Conservation (phyloP, 1,139 yeast genomes). For the Hansenula lynferdii region DNA sequence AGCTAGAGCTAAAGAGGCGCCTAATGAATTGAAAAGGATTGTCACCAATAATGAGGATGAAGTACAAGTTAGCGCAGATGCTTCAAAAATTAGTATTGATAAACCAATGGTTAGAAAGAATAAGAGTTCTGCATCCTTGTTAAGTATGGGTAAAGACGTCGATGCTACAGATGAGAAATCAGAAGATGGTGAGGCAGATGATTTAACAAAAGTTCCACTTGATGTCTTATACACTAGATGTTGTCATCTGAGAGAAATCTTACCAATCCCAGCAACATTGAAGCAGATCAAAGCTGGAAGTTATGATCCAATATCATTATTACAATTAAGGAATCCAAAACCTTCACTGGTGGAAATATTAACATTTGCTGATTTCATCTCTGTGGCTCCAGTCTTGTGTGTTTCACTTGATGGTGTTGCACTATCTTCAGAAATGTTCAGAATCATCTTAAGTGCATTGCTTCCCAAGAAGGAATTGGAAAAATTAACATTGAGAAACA, state of each 20-base stretch:
- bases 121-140: constrained; percentile 22
- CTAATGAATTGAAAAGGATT: constrained; percentile 23
- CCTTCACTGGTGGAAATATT: constrained; percentile 73
- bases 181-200: constrained; percentile 15
- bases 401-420: constrained; percentile 67
- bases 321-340: constrained; percentile 64
- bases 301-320: constrained; percentile 58
- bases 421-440: constrained; percentile 58
- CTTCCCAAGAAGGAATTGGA: constrained; percentile 56
- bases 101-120: constrained; percentile 44
- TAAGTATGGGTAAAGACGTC: constrained; percentile 15
- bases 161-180: constrained; percentile 18
- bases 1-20: constrained; percentile 29
- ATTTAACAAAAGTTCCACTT: constrained; percentile 31
- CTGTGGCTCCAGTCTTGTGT: constrained; percentile 70
- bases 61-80: constrained; percentile 37
- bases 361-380: constrained; percentile 69
- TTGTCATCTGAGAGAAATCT: constrained; percentile 67
- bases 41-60: constrained; percentile 35
- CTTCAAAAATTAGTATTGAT: constrained; percentile 39
- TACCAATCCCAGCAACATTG: constrained; percentile 72
- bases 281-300: constrained; percentile 71
- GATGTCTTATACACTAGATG: constrained; percentile 71
- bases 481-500: constrained; percentile 65
- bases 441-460: constrained; percentile 56